Conservation (phyloP, 148 eudicot genomes). For the Vaccinium darrowii region DNA sequence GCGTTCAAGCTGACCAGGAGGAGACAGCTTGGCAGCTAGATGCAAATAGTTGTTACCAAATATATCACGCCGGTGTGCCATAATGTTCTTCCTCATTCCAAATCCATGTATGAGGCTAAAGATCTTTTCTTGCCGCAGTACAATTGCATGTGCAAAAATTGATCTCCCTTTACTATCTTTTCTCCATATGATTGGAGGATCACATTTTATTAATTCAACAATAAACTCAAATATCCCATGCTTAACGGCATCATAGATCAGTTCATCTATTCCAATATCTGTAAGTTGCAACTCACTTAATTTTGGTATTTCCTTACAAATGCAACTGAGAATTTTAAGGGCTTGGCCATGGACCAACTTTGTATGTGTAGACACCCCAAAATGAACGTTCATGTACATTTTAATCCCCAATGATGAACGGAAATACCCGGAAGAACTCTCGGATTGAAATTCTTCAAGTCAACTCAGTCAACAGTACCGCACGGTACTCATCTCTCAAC, state of each 20-base stretch:
- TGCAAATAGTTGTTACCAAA: constrained; percentile 14
- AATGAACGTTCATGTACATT: no score
- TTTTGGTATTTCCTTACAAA: constrained; percentile 7
- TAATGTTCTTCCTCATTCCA: background rate
- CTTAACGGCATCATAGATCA: background rate
- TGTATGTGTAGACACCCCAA: no score
- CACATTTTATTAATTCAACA: constrained; percentile 3
- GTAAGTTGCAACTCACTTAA: background rate
- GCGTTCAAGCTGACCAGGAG: constrained; percentile 6
- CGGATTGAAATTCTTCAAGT: no score
- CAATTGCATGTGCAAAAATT: constrained; percentile 15
- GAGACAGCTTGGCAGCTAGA: constrained; percentile 16
- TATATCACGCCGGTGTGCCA: background rate
- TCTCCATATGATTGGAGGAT: constrained; percentile 18
- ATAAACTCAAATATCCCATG: background rate
- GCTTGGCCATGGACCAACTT: background rate
- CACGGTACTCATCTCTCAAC: no score
- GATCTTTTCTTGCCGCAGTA: constrained; percentile 14
- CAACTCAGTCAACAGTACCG: no score
- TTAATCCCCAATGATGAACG: no score
- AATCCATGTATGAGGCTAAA: constrained; percentile 19
- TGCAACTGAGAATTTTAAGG: background rate
- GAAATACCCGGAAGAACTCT: no score
- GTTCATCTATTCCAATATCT: background rate
- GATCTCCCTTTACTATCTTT: constrained; percentile 12